A percentile compares a stretch with the other conserved stretches of the same genome.
Evolutionary conservation across 257 asterid species (phyloP).

Genomic region (Solanum virginianum): DNA sequence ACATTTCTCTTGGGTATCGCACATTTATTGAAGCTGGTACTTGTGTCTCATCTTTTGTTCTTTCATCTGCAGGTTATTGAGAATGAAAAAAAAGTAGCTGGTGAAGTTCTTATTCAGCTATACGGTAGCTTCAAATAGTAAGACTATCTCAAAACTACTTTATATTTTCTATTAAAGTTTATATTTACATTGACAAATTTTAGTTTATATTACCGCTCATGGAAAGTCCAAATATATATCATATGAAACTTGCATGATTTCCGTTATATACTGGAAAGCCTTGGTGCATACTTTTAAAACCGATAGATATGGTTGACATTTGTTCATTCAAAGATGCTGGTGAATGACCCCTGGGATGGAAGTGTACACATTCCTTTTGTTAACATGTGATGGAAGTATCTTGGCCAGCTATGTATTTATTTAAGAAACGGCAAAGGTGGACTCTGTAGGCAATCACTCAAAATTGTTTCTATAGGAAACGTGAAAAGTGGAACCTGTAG

Average conservation of each 20-base stretch:
- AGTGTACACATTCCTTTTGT: not conserved
- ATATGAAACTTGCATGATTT: not conserved
- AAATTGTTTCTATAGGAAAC: not conserved
- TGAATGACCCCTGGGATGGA: not conserved
- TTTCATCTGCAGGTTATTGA: not conserved
- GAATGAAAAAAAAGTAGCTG: not conserved
- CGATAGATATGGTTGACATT: not conserved
- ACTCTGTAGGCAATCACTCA: not conserved
- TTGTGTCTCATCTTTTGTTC: not conserved
- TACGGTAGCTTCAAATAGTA: conserved; percentile 7
- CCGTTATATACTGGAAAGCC: not conserved
- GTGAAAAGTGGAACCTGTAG: not conserved
- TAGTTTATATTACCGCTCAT: not conserved
- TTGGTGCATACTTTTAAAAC: not conserved
- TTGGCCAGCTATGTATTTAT: not conserved
- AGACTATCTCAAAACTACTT: not conserved
- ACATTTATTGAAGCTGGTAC: not conserved
- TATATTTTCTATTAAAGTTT: not conserved
- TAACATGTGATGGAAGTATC: not conserved
- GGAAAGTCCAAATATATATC: not conserved
- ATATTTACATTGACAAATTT: not conserved
- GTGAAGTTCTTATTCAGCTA: conserved; percentile 7
- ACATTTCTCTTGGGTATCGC: not conserved
- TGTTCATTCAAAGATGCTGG: not conserved
- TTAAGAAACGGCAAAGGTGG: not conserved